Evolutionary conservation across 441 rosid species (phyloP).

Genomic region (Viola pubescens): DNA sequence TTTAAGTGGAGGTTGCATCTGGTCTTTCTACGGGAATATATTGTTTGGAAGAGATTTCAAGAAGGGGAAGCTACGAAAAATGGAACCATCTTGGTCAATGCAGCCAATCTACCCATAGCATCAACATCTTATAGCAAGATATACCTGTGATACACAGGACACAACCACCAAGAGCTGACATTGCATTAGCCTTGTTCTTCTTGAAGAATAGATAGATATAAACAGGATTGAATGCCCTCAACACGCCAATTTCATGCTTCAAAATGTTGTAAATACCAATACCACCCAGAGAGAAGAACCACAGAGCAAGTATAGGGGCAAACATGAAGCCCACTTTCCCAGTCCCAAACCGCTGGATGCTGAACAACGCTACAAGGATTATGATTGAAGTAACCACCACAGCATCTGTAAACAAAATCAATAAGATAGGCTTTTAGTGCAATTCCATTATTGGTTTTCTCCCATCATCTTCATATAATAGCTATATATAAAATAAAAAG

Average conservation of each 20-base stretch:
- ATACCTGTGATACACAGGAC: slow-evolving; percentile 91
- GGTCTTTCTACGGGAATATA: neutral
- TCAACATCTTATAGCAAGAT: slow-evolving; percentile 5
- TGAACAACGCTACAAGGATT: slow-evolving; percentile 66
- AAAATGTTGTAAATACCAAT: slow-evolving; percentile 74
- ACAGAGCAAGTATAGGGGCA: slow-evolving; percentile 76
- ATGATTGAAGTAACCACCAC: slow-evolving; percentile 58
- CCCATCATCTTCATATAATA: neutral
- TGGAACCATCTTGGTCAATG: slow-evolving; percentile 2
- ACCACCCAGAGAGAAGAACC: slow-evolving; percentile 85
- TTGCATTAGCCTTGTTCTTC: slow-evolving; percentile 63
- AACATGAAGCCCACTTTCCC: slow-evolving; percentile 86
- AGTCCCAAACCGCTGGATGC: slow-evolving; percentile 84
- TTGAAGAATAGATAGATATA: slow-evolving; percentile 75
- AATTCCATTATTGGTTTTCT: slow-evolving; percentile 1
- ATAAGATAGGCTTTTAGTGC: slow-evolving; percentile 9
- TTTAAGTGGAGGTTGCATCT: neutral
- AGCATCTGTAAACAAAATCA: slow-evolving; percentile 42
- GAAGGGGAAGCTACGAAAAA: neutral
- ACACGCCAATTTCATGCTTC: slow-evolving; percentile 51
- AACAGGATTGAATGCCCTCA: slow-evolving; percentile 76
- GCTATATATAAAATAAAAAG: neutral
- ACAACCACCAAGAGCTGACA: slow-evolving; percentile 98
- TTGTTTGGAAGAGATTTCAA: neutral
- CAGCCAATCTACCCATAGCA: neutral